Conservation (phyloP, 371 early-diverging fungal genomes). For the Chytridium lagenaria region DNA sequence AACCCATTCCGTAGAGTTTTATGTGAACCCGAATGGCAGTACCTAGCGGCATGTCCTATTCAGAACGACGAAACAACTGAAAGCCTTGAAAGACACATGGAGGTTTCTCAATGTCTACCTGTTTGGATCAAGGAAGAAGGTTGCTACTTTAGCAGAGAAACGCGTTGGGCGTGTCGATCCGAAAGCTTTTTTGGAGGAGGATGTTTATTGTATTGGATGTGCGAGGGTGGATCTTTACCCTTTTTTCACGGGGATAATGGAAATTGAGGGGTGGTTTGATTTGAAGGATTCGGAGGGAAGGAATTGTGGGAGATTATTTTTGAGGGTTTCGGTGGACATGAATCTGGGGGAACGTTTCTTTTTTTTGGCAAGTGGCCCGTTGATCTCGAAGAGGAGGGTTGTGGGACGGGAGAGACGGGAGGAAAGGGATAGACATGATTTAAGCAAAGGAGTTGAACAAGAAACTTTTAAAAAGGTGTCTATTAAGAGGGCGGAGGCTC, state of each 20-base stretch:
- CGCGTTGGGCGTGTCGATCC: not conserved
- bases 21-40: not conserved
- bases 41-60: not conserved
- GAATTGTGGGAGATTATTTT: too few relatives aligned
- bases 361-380: too few relatives aligned
- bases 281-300: too few relatives aligned
- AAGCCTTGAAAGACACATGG: not conserved
- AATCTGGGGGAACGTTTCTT: not conserved
- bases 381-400: too few relatives aligned
- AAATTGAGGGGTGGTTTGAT: constrained; percentile 46
- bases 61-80: not conserved
- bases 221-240: constrained; percentile 33
- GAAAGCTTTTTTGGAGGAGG: too few relatives aligned
- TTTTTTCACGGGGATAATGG: constrained; percentile 39
- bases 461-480: too few relatives aligned
- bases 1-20: not conserved
- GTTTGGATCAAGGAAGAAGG: not conserved
- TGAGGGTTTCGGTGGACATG: too few relatives aligned
- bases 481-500: too few relatives aligned
- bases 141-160: not conserved
- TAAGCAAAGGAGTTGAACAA: too few relatives aligned
- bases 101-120: not conserved
- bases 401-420: too few relatives aligned
- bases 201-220: constrained; percentile 28
- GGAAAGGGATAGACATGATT: too few relatives aligned